phyloP scores from a whole-genome alignment of 169 alveolate species.

The Theileria equi region DNA sequence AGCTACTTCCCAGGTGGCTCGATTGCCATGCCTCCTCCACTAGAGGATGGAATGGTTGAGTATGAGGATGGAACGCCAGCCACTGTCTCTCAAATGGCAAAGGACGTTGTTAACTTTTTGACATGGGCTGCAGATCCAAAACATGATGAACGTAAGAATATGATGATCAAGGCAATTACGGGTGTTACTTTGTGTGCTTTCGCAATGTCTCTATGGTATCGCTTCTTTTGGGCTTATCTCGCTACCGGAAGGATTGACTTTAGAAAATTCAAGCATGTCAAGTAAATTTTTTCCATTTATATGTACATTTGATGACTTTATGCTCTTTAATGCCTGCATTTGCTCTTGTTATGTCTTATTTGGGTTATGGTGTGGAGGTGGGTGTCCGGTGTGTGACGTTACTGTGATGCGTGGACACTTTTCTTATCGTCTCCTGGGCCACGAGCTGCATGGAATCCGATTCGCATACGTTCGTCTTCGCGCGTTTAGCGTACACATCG shows the following conservation, averaged over 20 bases:
- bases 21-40: constrained; percentile 96
- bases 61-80: constrained; percentile 96
- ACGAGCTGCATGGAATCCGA: not conserved
- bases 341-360: not conserved
- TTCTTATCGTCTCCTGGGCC: not conserved
- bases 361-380: not conserved
- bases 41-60: constrained; percentile 94
- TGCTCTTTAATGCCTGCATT: not conserved
- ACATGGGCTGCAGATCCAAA: constrained; percentile 87
- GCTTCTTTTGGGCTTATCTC: constrained; percentile 81
- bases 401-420: not conserved
- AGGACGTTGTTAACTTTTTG: constrained; percentile 81
- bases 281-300: constrained; percentile 22
- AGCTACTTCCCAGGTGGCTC: constrained; percentile 95
- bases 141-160: constrained; percentile 82
- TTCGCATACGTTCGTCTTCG: no score
- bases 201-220: constrained; percentile 80
- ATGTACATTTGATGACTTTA: not conserved
- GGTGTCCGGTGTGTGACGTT: not conserved
- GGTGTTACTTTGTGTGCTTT: constrained; percentile 79
- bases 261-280: constrained; percentile 74
- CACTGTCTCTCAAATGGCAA: constrained; percentile 94
- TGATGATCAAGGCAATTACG: constrained; percentile 71
- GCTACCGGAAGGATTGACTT: constrained; percentile 84
- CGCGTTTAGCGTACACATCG: no score